Conservation (phyloP, 192 early-diverging fungal species). For the Spinellus fusiger region DNA sequence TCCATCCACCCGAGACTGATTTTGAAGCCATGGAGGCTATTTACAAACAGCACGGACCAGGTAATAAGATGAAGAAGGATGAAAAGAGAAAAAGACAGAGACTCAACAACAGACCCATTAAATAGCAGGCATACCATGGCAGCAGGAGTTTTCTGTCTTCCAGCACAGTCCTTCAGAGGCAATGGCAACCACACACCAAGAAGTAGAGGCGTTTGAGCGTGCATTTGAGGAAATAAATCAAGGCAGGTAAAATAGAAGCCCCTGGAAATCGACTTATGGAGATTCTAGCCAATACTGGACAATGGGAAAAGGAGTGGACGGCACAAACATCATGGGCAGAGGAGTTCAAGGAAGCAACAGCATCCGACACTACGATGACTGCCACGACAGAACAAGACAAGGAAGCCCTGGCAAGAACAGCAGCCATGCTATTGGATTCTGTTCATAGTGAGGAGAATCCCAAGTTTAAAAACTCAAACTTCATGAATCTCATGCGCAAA, state of each 20-base stretch:
- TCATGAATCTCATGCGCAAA: conserved; percentile 90
- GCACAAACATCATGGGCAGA: conserved; percentile 41
- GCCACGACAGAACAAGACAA: conserved; percentile 34
- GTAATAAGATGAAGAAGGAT: not conserved
- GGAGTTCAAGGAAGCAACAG: conserved; percentile 40
- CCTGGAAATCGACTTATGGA: conserved; percentile 3
- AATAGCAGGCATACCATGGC: conserved; percentile 40
- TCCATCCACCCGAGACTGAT: conserved; percentile 9
- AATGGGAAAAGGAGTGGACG: conserved; percentile 63
- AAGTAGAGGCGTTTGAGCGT: conserved; percentile 61
- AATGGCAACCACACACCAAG: conserved; percentile 33
- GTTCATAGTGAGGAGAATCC: conserved; percentile 76
- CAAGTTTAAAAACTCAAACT: conserved; percentile 90
- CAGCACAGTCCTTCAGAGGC: conserved; percentile 19
- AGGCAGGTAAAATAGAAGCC: conserved; percentile 32
- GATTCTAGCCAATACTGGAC: conserved; percentile 2
- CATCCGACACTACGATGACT: conserved; percentile 36
- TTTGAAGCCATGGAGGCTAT: conserved; percentile 45
- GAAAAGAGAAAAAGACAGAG: not conserved
- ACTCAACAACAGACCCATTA: not conserved
- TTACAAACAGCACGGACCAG: conserved; percentile 19
- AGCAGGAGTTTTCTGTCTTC: conserved; percentile 44
- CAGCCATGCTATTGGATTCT: conserved; percentile 72
- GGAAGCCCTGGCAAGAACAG: conserved; percentile 75
- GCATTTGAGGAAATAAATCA: conserved; percentile 59